These are phyloP conservation scores for Flaveria ramosissima DNA, from an alignment of 129 eudicot genomes.

Conservation along the genomic window DNA sequence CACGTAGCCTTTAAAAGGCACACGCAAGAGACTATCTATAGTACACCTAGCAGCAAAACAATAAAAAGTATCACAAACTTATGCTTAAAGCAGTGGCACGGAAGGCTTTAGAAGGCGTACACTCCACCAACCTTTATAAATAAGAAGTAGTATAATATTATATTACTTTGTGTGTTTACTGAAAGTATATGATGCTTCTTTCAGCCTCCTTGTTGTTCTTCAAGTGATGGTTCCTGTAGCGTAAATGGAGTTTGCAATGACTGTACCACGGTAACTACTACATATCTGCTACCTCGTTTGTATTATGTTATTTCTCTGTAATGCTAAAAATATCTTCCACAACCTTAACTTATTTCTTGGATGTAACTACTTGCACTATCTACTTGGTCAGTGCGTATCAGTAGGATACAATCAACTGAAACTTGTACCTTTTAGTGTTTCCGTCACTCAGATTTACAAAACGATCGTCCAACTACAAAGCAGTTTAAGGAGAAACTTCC, in stretches of 20 bases:
- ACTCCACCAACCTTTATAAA: no score
- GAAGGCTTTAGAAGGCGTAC: no score
- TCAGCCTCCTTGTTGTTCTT: constrained; percentile 98
- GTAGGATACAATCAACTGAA: constrained; percentile 24
- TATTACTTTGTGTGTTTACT: constrained; percentile 3
- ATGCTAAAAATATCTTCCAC: constrained; percentile 1
- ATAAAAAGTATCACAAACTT: no score
- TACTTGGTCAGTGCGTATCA: constrained; percentile 7
- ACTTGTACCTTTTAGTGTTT: constrained; percentile 63
- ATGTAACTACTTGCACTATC: constrained; percentile 19
- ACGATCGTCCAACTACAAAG: constrained; percentile 78
- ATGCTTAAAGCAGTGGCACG: no score
- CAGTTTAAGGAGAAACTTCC: constrained; percentile 95
- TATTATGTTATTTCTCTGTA: not conserved
- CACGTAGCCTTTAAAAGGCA: no score
- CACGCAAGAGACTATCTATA: no score
- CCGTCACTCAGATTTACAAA: constrained; percentile 83
- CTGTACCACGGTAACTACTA: constrained; percentile 84
- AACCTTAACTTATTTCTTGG: constrained; percentile 3
- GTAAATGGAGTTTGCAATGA: constrained; percentile 67
- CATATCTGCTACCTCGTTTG: constrained; percentile 14
- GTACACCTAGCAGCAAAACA: no score
- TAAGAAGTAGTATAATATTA: no score
- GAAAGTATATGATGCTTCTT: constrained; percentile 30
- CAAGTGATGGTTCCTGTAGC: constrained; percentile 61